phyloP scores from a whole-genome alignment of 1,139 yeast genomes.

The Hemisphaericaspora xylofermentans region DNA sequence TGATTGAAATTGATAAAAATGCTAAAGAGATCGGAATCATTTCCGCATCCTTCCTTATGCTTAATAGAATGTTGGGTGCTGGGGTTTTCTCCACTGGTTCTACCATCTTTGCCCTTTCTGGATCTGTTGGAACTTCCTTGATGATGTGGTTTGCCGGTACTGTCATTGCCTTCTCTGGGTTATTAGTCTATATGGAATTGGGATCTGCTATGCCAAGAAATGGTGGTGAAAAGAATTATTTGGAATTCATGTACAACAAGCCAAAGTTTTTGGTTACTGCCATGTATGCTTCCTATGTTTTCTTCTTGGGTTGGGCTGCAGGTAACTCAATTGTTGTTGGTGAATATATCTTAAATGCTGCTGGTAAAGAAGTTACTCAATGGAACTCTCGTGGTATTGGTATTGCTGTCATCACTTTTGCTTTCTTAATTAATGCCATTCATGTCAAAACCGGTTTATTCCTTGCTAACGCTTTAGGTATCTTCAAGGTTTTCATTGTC shows the following conservation, averaged over 20 bases:
- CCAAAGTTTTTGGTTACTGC: constrained; percentile 73
- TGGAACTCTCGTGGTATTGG: constrained; percentile 81
- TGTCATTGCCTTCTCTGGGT: constrained; percentile 68
- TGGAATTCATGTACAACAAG: constrained; percentile 66
- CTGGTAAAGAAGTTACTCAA: constrained; percentile 62
- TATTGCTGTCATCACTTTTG: constrained; percentile 69
- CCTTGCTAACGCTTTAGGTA: constrained; percentile 67
- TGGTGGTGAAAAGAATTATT: constrained; percentile 86
- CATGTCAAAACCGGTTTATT: constrained; percentile 65
- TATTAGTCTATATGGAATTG: constrained; percentile 78
- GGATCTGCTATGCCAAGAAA: constrained; percentile 83
- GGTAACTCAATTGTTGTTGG: constrained; percentile 62
- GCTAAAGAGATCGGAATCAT: constrained; percentile 59
- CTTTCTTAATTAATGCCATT: constrained; percentile 63
- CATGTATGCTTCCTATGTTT: constrained; percentile 73
- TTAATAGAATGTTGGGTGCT: constrained; percentile 84
- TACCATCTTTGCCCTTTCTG: constrained; percentile 65
- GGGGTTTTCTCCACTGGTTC: constrained; percentile 87
- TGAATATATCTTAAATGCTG: constrained; percentile 61
- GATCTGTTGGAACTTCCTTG: constrained; percentile 74
- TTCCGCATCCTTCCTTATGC: constrained; percentile 69
- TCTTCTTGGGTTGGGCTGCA: constrained; percentile 83
- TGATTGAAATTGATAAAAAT: constrained; percentile 51
- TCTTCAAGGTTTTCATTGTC: constrained; percentile 69
- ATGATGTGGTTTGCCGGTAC: constrained; percentile 80